Conservation (phyloP, 257 asterid species). For the Handroanthus guayacan region DNA sequence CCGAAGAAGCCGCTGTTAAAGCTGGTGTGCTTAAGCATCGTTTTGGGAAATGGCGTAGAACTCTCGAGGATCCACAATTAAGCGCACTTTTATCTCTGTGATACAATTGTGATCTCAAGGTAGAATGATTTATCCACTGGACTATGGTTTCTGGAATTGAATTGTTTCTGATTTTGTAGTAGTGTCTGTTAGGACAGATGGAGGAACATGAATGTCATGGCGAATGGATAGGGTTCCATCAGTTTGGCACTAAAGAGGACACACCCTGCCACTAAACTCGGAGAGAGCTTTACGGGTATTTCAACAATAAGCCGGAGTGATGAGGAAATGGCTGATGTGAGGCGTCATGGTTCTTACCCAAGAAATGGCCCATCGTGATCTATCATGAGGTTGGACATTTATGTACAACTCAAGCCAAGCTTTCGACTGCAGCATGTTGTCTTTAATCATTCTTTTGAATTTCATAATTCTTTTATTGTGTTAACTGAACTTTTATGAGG, state of each 20-base stretch:
- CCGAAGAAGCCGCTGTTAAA: constrained; percentile 84
- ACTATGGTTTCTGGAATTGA: constrained; percentile 8
- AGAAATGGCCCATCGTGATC: constrained; percentile 59
- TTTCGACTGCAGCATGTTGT: background rate
- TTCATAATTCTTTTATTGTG: background rate
- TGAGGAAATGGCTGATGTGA: constrained; percentile 56
- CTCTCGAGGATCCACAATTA: constrained; percentile 75
- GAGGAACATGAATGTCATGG: constrained; percentile 78
- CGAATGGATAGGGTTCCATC: constrained; percentile 66
- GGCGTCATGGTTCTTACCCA: constrained; percentile 60
- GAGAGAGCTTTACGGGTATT: constrained; percentile 48
- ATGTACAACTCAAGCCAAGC: background rate
- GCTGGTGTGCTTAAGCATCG: constrained; percentile 83
- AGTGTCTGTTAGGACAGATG: constrained; percentile 63
- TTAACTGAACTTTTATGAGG: constrained; percentile 4
- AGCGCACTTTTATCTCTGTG: constrained; percentile 59
- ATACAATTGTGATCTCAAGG: constrained; percentile 82
- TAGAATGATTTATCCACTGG: constrained; percentile 22
- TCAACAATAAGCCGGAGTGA: constrained; percentile 54
- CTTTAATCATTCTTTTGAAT: background rate
- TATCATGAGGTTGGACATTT: constrained; percentile 56
- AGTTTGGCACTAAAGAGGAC: constrained; percentile 54
- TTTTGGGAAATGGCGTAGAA: constrained; percentile 79
- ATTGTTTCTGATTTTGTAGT: constrained; percentile 9
- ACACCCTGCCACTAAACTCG: constrained; percentile 44